Evolutionary conservation across 495 filamentous ascomycete genomes (phyloP).

Genomic region (Tetracladium setigerum): DNA sequence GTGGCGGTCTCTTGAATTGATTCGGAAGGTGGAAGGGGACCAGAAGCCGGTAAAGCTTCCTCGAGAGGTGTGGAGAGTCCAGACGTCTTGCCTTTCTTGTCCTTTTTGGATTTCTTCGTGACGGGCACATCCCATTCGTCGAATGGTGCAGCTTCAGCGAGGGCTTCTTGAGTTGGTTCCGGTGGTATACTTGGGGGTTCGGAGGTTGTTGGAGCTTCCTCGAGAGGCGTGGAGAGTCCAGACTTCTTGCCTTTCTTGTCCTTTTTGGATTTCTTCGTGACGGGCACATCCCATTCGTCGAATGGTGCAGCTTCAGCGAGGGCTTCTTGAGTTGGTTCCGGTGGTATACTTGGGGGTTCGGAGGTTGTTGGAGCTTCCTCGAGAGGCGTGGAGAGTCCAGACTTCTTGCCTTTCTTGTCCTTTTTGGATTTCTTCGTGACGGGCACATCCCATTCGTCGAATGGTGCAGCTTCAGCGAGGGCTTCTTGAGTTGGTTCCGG

Average conservation of each 20-base stretch:
- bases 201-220: neutral
- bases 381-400: neutral
- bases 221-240: neutral
- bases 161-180: neutral
- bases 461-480: slow-evolving; percentile 13
- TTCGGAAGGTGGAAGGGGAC: neutral
- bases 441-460: slow-evolving; percentile 18
- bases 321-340: slow-evolving; percentile 19
- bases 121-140: neutral
- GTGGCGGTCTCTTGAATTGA: neutral
- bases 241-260: neutral
- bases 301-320: slow-evolving; percentile 13
- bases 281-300: slow-evolving; percentile 18
- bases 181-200: neutral
- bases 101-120: slow-evolving; percentile 8
- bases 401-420: neutral
- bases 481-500: slow-evolving; percentile 20
- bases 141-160: too few relatives aligned
- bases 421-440: slow-evolving; percentile 10
- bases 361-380: neutral
- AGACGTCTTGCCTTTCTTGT: slow-evolving; percentile 7
- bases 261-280: slow-evolving; percentile 11
- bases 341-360: slow-evolving; percentile 18
- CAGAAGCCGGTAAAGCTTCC: neutral
- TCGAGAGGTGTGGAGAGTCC: neutral